These are phyloP conservation scores for Russula foetens DNA, from an alignment of 768 basidiomycete species.

Conservation along the genomic window DNA sequence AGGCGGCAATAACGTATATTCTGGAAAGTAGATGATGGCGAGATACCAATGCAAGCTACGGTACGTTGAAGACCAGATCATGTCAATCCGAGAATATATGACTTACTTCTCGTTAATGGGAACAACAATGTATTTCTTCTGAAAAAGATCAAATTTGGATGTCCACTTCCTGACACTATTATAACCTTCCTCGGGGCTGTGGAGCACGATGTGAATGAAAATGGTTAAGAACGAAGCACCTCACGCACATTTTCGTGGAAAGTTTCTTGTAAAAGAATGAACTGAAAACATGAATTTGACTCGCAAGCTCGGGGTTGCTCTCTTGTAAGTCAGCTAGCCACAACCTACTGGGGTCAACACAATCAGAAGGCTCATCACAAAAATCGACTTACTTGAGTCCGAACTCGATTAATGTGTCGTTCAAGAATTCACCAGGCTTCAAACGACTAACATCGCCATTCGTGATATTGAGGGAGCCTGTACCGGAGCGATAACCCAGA, in stretches of 20 bases:
- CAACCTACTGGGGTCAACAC: conserved; percentile 36
- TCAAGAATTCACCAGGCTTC: conserved; percentile 76
- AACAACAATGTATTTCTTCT: conserved; percentile 87
- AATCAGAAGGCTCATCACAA: not conserved
- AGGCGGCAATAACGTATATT: conserved; percentile 45
- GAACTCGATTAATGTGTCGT: conserved; percentile 95
- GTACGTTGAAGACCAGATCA: not conserved
- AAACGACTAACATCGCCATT: conserved; percentile 69
- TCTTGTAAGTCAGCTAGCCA: conserved; percentile 57
- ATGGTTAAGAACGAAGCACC: not conserved
- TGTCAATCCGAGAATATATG: not conserved
- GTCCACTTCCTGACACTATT: conserved; percentile 92
- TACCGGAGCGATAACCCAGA: conserved; percentile 63
- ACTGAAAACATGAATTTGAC: conserved; percentile 84
- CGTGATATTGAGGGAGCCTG: conserved; percentile 76
- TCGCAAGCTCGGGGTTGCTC: conserved; percentile 50
- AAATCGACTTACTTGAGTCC: conserved; percentile 68
- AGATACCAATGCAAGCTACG: conserved; percentile 93
- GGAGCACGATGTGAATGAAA: not conserved
- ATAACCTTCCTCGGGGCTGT: conserved; percentile 57
- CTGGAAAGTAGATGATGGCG: conserved; percentile 85
- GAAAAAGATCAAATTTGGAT: conserved; percentile 75
- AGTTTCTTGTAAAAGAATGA: conserved; percentile 98
- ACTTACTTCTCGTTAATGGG: conserved; percentile 95
- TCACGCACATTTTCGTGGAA: conserved; percentile 52